Evolutionary conservation across 1,139 yeast genomes (phyloP).

Genomic region (Geotrichum aggregatum): DNA sequence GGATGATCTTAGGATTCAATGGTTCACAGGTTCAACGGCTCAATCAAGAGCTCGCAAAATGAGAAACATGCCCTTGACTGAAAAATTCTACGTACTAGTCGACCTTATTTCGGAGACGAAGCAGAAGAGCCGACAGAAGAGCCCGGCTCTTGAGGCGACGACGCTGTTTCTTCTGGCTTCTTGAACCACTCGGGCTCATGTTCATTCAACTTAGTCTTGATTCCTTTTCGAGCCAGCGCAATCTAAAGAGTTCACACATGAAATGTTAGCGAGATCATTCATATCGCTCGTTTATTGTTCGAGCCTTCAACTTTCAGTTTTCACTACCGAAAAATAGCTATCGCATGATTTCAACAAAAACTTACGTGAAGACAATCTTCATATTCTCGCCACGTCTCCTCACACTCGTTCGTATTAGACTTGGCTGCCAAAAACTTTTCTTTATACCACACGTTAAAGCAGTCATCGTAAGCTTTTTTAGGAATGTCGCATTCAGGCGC

Average conservation of each 20-base stretch:
- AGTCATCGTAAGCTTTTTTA: conserved; percentile 80
- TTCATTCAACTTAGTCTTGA: conserved; percentile 62
- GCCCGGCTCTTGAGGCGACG: no score
- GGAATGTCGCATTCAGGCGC: conserved; percentile 94
- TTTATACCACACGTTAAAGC: conserved; percentile 94
- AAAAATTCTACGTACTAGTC: no score
- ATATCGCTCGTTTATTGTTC: no score
- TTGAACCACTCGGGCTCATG: conserved; percentile 12
- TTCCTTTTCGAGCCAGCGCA: conserved; percentile 67
- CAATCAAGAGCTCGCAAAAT: no score
- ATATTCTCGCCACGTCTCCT: conserved; percentile 81
- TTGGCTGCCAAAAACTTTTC: conserved; percentile 76
- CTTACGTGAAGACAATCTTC: conserved; percentile 73
- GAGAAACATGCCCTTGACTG: no score
- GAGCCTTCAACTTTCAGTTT: neutral
- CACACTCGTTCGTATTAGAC: conserved; percentile 69
- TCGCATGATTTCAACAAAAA: conserved; percentile 15
- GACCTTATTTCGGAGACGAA: no score
- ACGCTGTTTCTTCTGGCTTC: conserved; percentile 1
- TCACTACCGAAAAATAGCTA: neutral
- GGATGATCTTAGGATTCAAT: no score
- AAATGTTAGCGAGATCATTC: no score
- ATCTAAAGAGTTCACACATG: no score
- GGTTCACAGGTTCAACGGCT: no score
- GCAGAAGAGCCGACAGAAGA: no score